These are phyloP conservation scores for Trichoderma simmonsii DNA, from an alignment of 2,329 filamentous ascomycete species.

Conservation along the genomic window DNA sequence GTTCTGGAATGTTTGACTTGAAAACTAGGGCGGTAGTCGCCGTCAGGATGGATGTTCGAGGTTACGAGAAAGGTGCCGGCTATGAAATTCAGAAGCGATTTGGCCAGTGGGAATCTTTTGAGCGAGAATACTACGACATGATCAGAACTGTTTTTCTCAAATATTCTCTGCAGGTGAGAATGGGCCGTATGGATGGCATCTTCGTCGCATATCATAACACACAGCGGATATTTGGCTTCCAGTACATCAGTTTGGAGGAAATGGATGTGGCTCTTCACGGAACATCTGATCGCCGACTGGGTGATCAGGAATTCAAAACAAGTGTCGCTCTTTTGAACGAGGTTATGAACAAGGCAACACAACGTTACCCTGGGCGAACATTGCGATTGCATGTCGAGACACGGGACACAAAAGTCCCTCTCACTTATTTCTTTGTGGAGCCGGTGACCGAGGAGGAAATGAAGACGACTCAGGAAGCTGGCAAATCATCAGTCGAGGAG, in stretches of 20 bases:
- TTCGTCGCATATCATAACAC: constrained; percentile 97
- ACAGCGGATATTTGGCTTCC: constrained; percentile 93
- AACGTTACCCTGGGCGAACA: constrained; percentile 70
- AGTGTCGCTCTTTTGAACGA: constrained; percentile 79
- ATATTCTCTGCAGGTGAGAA: constrained; percentile 92
- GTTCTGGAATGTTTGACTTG: constrained; percentile 90
- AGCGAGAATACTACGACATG: constrained; percentile 97
- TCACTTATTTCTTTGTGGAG: constrained; percentile 88
- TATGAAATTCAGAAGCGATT: constrained; percentile 79
- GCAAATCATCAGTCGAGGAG: constrained; percentile 61
- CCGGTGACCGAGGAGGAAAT: constrained; percentile 74
- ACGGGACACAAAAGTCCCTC: constrained; percentile 54
- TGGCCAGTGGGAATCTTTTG: constrained; percentile 85
- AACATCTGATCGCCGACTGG: constrained; percentile 60
- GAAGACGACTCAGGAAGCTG: constrained; percentile 66
- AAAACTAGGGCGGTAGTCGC: constrained; percentile 92
- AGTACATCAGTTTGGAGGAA: constrained; percentile 82
- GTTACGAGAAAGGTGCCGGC: constrained; percentile 71
- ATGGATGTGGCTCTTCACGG: constrained; percentile 93
- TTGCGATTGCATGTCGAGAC: constrained; percentile 82
- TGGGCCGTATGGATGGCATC: constrained; percentile 98
- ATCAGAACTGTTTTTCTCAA: constrained; percentile 91
- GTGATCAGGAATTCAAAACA: constrained; percentile 80
- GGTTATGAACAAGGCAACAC: constrained; percentile 70
- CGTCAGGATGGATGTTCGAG: constrained; percentile 78